phyloP scores from a whole-genome alignment of 169 alveolate genomes.

The Plasmodium chabaudi region DNA sequence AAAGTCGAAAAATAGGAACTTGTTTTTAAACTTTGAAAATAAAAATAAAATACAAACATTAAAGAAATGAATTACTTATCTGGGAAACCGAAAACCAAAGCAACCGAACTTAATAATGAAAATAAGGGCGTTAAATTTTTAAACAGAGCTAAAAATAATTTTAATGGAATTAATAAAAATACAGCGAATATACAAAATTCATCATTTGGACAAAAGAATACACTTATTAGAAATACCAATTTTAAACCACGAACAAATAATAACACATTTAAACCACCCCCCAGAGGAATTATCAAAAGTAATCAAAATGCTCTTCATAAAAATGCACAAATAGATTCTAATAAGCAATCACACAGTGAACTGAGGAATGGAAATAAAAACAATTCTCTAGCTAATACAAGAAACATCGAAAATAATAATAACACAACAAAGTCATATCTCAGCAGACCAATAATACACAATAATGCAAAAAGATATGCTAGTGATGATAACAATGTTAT shows the following conservation, averaged over 20 bases:
- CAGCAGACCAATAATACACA: background rate
- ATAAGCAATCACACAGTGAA: slow-evolving; percentile 12
- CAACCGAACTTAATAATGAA: slow-evolving; percentile 48
- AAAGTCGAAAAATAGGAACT: slow-evolving; percentile 4
- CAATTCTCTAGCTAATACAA: slow-evolving; percentile 1
- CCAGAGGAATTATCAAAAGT: slow-evolving; percentile 27
- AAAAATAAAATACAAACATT: slow-evolving; percentile 2
- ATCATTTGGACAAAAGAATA: slow-evolving; percentile 11
- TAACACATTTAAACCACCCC: slow-evolving; percentile 29
- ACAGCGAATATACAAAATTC: background rate
- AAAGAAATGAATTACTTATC: slow-evolving; percentile 53
- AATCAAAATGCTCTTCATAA: slow-evolving; percentile 28
- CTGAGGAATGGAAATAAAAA: slow-evolving; percentile 11
- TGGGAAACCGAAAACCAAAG: slow-evolving; percentile 41
- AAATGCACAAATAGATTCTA: slow-evolving; percentile 1
- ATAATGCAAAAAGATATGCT: background rate
- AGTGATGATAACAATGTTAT: slow-evolving; percentile 1
- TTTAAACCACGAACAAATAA: slow-evolving; percentile 30
- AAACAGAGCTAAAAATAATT: slow-evolving; percentile 37
- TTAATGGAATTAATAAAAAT: slow-evolving; percentile 26
- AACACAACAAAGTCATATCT: slow-evolving; percentile 7
- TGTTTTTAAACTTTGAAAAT: slow-evolving; percentile 2
- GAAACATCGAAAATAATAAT: background rate
- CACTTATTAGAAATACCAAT: slow-evolving; percentile 28
- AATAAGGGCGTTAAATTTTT: slow-evolving; percentile 63